These are phyloP conservation scores for Begonia peltatifolia DNA, from an alignment of 306 rosid species.

Conservation along the genomic window DNA sequence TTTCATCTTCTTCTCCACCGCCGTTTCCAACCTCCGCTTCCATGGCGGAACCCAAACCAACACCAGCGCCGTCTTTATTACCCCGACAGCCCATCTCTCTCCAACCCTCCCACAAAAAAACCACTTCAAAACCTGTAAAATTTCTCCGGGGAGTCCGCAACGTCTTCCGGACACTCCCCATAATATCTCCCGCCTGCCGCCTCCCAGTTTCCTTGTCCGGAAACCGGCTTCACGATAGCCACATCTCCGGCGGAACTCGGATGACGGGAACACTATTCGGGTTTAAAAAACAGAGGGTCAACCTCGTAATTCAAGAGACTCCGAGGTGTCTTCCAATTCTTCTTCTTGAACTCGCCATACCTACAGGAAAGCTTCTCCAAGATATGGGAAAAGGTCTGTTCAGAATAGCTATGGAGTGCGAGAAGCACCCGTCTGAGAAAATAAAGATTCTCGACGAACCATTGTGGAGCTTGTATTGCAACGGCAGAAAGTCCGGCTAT, in stretches of 20 bases:
- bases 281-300: conserved; percentile 37
- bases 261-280: conserved; percentile 78
- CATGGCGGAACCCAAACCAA: too few relatives aligned
- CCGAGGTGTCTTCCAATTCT: conserved; percentile 44
- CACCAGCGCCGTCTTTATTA: too few relatives aligned
- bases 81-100: conserved; percentile 20
- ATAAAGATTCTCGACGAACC: conserved; percentile 55
- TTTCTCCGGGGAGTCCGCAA: conserved; percentile 31
- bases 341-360: conserved; percentile 53
- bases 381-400: conserved; percentile 66
- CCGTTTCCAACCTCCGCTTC: too few relatives aligned
- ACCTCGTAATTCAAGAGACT: conserved; percentile 60
- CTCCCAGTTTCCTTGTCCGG: conserved; percentile 20
- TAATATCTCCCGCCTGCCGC: conserved; percentile 50
- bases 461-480: conserved; percentile 57
- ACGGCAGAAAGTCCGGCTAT: conserved; percentile 69
- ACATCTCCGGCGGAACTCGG: conserved; percentile 41
- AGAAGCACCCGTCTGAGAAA: conserved; percentile 32
- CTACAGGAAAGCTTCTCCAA: conserved; percentile 48
- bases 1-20: too few relatives aligned
- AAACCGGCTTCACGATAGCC: conserved; percentile 16
- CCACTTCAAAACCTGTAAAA: conserved; percentile 21
- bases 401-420: conserved; percentile 70
- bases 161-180: conserved; percentile 54
- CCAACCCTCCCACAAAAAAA: conserved; percentile 44